Conservation (phyloP, 257 asterid genomes). For the Buddleja alternifolia region DNA sequence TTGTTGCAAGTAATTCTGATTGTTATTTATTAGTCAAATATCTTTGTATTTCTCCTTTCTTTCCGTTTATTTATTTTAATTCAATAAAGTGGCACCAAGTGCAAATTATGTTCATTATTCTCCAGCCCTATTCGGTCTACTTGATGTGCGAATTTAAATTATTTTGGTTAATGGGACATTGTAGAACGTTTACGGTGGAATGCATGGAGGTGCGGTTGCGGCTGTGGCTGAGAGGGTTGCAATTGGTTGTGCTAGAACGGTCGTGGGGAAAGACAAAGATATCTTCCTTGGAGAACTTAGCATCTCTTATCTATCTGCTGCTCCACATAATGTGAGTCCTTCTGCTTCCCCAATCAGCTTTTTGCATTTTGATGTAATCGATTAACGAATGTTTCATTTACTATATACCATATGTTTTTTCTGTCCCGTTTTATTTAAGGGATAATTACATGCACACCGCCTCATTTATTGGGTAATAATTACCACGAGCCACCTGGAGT, state of each 20-base stretch:
- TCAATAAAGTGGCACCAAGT: not conserved
- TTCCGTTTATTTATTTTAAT: not conserved
- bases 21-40: not conserved
- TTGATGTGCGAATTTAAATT: conserved; percentile 24
- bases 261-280: conserved; percentile 68
- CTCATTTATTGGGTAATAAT: no score
- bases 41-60: not conserved
- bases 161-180: conserved; percentile 10
- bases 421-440: not conserved
- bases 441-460: no score
- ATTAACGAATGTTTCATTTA: not conserved
- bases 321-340: conserved; percentile 56
- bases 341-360: not conserved
- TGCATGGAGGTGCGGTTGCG: conserved; percentile 94
- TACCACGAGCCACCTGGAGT: no score
- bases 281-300: conserved; percentile 87
- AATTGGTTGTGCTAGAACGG: conserved; percentile 81
- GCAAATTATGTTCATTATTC: not conserved
- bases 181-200: conserved; percentile 67
- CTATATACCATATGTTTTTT: not conserved
- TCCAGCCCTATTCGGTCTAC: not conserved
- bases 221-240: conserved; percentile 72
- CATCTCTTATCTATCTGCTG: conserved; percentile 76
- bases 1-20: not conserved
- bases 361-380: not conserved